phyloP scores from a whole-genome alignment of 2,329 filamentous ascomycete species.

The Torrubiella hemipterigena region DNA sequence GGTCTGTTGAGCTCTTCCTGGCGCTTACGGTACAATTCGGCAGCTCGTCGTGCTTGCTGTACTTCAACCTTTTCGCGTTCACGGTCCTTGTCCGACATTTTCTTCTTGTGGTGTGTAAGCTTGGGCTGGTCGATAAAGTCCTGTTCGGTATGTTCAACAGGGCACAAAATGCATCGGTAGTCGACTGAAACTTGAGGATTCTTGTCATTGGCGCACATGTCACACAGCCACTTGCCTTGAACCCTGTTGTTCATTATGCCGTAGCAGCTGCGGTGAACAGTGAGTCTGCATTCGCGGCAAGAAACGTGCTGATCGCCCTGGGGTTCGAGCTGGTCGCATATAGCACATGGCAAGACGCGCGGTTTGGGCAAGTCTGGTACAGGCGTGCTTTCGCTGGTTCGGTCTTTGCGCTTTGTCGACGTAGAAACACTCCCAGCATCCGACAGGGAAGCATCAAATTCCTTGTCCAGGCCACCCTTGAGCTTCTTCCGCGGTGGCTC shows the following conservation, averaged over 20 bases:
- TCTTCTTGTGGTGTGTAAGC: constrained; percentile 57
- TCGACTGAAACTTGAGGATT: constrained; percentile 85
- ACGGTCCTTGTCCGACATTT: constrained; percentile 74
- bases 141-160: constrained; percentile 67
- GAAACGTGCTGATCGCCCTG: constrained; percentile 60
- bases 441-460: constrained; percentile 31
- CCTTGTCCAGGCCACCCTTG: constrained; percentile 42
- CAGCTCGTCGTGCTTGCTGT: constrained; percentile 67
- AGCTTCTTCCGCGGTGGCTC: constrained; percentile 56
- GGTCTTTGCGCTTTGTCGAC: constrained; percentile 48
- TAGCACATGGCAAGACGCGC: constrained; percentile 67
- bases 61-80: constrained; percentile 81
- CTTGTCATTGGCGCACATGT: constrained; percentile 91
- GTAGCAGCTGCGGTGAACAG: constrained; percentile 87
- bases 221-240: constrained; percentile 80
- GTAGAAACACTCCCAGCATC: constrained; percentile 31
- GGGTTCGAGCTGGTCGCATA: constrained; percentile 67
- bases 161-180: constrained; percentile 89
- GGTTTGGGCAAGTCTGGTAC: constrained; percentile 69
- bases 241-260: constrained; percentile 63
- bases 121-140: constrained; percentile 66
- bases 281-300: constrained; percentile 80
- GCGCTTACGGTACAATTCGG: constrained; percentile 69
- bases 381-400: constrained; percentile 38
- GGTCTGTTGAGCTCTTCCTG: constrained; percentile 80